Conservation (phyloP, 2,329 filamentous ascomycete species). For the Aspergillus cejpii region DNA sequence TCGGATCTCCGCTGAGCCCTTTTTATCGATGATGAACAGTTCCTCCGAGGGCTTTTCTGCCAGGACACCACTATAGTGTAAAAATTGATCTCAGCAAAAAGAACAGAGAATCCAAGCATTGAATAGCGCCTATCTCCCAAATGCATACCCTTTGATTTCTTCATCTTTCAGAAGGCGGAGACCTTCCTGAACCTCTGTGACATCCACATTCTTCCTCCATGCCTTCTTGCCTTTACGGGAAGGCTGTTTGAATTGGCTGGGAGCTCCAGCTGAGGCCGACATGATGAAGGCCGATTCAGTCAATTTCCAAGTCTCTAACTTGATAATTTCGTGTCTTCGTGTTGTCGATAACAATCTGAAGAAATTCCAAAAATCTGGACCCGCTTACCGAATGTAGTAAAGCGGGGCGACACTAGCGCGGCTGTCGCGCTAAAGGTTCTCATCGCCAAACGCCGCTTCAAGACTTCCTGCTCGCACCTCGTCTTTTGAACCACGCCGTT, state of each 20-base stretch:
- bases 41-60: constrained; percentile 74
- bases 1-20: constrained; percentile 61
- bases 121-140: background rate
- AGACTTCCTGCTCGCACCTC: constrained; percentile 6
- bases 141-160: constrained; percentile 71
- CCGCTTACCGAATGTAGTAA: constrained; percentile 26
- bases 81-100: constrained; percentile 15
- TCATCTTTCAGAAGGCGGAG: constrained; percentile 80
- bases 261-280: constrained; percentile 47
- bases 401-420: constrained; percentile 24
- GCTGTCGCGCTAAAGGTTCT: constrained; percentile 24
- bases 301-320: constrained; percentile 12
- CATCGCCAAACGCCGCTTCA: constrained; percentile 15
- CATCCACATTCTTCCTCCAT: constrained; percentile 96
- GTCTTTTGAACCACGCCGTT: constrained; percentile 19
- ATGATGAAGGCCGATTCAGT: constrained; percentile 19
- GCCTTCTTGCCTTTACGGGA: constrained; percentile 98
- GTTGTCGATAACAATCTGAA: constrained; percentile 13
- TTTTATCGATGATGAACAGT: constrained; percentile 76
- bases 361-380: constrained; percentile 27
- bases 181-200: constrained; percentile 76
- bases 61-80: constrained; percentile 63
- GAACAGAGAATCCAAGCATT: background rate
- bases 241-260: constrained; percentile 75
- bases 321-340: constrained; percentile 19